phyloP scores from a whole-genome alignment of 2,329 filamentous ascomycete species.

The Alternaria ethzedia region DNA sequence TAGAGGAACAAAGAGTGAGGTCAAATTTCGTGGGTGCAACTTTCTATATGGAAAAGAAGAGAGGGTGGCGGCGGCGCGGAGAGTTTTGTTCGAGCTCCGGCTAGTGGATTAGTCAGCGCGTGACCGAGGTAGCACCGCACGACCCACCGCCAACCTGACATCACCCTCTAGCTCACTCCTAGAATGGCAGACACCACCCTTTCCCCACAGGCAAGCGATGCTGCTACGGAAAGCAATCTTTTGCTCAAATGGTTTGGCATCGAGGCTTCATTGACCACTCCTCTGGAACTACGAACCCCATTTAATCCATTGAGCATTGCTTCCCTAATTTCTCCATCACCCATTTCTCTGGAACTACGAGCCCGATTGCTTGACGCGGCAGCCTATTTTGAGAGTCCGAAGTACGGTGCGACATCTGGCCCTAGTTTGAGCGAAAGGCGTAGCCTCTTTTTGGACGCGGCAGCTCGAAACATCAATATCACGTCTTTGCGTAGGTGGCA shows the following conservation, averaged over 20 bases:
- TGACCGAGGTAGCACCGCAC: conserved; percentile 1
- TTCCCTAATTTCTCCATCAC: not conserved
- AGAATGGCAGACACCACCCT: not conserved
- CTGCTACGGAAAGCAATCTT: not conserved
- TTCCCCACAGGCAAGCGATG: not conserved
- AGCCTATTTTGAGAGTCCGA: not conserved
- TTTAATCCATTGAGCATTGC: not conserved
- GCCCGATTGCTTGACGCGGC: not conserved
- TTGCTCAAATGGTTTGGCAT: not conserved
- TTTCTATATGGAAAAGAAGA: conserved; percentile 42
- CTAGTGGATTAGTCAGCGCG: conserved; percentile 5
- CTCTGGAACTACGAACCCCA: not conserved
- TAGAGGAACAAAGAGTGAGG: conserved; percentile 56
- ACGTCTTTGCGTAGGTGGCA: not conserved
- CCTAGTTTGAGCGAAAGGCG: not conserved
- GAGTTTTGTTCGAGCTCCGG: conserved; percentile 21
- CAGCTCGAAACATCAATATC: not conserved
- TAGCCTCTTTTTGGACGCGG: not conserved
- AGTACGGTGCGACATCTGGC: not conserved
- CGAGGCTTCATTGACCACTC: not conserved
- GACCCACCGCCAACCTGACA: not conserved
- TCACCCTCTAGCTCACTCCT: not conserved
- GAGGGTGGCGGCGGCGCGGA: conserved; percentile 8
- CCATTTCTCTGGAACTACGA: not conserved
- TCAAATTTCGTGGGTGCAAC: conserved; percentile 62